Percentiles rank a stretch among this genome's conserved stretches.
These are phyloP conservation scores for Diaporthe nobilis DNA, from an alignment of 2,329 filamentous ascomycete species.

Conservation along the genomic window DNA sequence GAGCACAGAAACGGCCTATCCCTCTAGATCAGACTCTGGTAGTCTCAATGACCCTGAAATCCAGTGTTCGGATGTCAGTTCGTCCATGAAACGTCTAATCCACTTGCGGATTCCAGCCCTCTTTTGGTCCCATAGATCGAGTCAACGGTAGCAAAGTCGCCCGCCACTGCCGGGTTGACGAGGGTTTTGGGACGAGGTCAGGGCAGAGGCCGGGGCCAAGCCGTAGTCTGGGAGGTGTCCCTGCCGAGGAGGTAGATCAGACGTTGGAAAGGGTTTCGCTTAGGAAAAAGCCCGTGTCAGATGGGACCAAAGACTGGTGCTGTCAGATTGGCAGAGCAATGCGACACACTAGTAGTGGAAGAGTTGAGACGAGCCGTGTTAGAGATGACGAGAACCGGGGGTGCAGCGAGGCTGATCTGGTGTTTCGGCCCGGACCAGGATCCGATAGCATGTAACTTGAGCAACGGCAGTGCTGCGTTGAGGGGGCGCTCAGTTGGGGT, in stretches of 20 bases:
- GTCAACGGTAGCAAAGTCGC: conserved; percentile 36
- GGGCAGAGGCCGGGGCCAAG: conserved; percentile 43
- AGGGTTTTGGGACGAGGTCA: conserved; percentile 37
- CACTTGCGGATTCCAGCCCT: conserved; percentile 48
- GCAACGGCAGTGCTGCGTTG: conserved; percentile 20
- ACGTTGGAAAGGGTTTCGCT: conserved; percentile 64
- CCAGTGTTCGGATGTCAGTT: conserved; percentile 55
- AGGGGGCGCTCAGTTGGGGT: conserved; percentile 2
- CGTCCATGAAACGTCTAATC: conserved; percentile 56
- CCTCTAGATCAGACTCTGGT: conserved; percentile 32
- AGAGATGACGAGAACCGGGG: conserved; percentile 60
- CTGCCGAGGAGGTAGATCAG: conserved; percentile 54
- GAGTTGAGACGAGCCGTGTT: conserved; percentile 61
- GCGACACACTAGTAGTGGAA: conserved; percentile 47
- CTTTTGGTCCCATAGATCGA: conserved; percentile 34
- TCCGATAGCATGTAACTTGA: conserved; percentile 37
- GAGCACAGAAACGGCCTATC: conserved; percentile 44
- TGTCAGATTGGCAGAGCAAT: conserved; percentile 50
- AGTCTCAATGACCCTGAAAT: conserved; percentile 39
- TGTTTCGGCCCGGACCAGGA: conserved; percentile 56
- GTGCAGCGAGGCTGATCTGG: conserved; percentile 49
- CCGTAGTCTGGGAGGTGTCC: conserved; percentile 34
- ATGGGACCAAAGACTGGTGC: conserved; percentile 46
- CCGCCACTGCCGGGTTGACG: conserved; percentile 40
- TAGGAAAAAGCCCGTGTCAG: conserved; percentile 56